Percentiles rank a stretch among this genome's conserved stretches.
phyloP scores from a whole-genome alignment of 2,329 filamentous ascomycete species.

The Aspergillus jensenii region DNA sequence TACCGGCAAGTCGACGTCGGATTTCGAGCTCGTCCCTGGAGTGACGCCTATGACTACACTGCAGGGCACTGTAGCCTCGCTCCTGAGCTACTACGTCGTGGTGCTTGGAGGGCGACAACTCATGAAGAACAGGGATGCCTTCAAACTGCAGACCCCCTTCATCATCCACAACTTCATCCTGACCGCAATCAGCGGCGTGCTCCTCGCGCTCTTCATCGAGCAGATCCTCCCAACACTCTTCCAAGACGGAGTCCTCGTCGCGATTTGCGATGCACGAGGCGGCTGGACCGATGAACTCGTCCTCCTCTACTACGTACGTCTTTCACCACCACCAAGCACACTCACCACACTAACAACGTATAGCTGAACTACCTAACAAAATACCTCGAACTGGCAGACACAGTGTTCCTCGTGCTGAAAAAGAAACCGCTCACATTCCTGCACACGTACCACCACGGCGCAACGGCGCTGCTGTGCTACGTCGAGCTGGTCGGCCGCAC shows the following conservation, averaged over 20 bases:
- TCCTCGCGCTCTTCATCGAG: constrained; percentile 85
- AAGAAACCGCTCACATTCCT: constrained; percentile 99
- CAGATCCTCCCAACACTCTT: constrained; percentile 82
- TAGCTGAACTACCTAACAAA: constrained; percentile 98
- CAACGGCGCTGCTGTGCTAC: constrained; percentile 95
- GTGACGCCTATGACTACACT: constrained; percentile 88
- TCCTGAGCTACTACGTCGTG: constrained; percentile 85
- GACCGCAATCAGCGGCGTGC: constrained; percentile 75
- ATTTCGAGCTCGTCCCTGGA: constrained; percentile 81
- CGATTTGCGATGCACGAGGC: constrained; percentile 74
- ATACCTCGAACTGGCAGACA: constrained; percentile 93
- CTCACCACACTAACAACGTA: neutral
- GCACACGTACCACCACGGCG: constrained; percentile 98
- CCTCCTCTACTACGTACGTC: constrained; percentile 90
- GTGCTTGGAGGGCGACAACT: constrained; percentile 90
- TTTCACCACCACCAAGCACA: neutral
- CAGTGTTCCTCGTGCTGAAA: constrained; percentile 95
- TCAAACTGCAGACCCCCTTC: constrained; percentile 86
- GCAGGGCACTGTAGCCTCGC: constrained; percentile 74
- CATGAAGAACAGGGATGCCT: constrained; percentile 82
- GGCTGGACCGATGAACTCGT: constrained; percentile 94
- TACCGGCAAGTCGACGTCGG: constrained; percentile 76
- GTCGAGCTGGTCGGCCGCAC: constrained; percentile 93
- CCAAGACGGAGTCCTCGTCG: constrained; percentile 79
- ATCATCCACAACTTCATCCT: constrained; percentile 96